Evolutionary conservation across 2,329 filamentous ascomycete species (phyloP).

Genomic region (Sclerotinia minor): DNA sequence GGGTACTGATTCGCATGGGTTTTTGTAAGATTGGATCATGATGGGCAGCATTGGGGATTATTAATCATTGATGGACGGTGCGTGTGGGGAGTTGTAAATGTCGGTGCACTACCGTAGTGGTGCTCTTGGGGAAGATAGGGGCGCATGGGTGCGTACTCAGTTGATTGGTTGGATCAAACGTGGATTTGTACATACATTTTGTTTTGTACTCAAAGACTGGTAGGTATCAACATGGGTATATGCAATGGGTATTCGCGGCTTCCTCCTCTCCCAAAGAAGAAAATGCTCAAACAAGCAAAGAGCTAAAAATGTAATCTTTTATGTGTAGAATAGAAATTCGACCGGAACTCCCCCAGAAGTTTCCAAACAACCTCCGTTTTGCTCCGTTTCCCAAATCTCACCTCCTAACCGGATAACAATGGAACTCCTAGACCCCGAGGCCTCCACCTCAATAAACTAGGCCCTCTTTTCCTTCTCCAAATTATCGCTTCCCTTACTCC

Average conservation of each 20-base stretch:
- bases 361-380: neutral
- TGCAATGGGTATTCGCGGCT: neutral
- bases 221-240: neutral
- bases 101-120: no score
- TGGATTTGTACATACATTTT: neutral
- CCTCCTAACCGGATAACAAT: constrained; percentile 8
- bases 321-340: neutral
- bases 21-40: neutral
- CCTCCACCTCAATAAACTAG: constrained; percentile 16
- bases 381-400: neutral
- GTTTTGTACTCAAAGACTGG: neutral
- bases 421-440: constrained; percentile 15
- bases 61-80: neutral
- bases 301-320: neutral
- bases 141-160: no score
- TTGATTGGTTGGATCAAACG: no score
- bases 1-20: neutral
- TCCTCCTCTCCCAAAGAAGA: no score
- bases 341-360: constrained; percentile 3
- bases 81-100: neutral
- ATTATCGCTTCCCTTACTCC: constrained; percentile 18
- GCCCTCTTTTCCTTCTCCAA: constrained; percentile 15
- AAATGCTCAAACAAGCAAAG: neutral
- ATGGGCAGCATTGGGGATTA: neutral
- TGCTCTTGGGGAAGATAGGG: no score